Base-by-base conservation (phyloP, 257 asterid species). In the Dorcoceras hygrometricum region DNA sequence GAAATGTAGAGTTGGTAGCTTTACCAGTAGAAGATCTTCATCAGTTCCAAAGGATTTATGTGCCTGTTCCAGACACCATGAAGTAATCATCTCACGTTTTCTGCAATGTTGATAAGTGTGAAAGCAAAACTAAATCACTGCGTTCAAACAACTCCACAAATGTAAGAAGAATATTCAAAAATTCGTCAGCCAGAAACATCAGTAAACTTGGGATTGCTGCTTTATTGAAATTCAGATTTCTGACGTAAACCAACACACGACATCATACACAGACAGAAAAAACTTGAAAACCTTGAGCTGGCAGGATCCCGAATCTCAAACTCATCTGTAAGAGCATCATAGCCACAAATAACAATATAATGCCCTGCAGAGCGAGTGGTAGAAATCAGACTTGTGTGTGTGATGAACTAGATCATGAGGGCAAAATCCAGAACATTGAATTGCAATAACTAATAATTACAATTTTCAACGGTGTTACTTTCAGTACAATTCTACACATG, bases 261-360 rank as follows among this genome's bases (percentile, higher is more conserved):
- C 10, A 31, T 31, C 46, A 34, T 34, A 34, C 31, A 57, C 23
- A 48, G 36, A 59, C 23, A 69, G 65, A 54, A 20, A 70, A 54
- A 24, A 18, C 6, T 12, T 26, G 50, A 53, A 56, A 71, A 91
- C 98, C 95, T 84, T 74, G 97, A 82, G 87, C 96, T 86, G 71
- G 95, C 93, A 43, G 98, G 98, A 83, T 93, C 98, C 71, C 98
- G 95, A 74, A 93, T 88, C 90, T 93, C 98, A 82, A 93, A 93
- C 79, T 90, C 96, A 28, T 88, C 71, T 62, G 88, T 73, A 24
- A 76, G 85, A 59, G 91, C 68, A 73, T 90, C 97, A 64, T 90
- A 93, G 65, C 97, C 97, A 78, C 98, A 93, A 12, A 93, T 83
- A 61, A 93, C 87, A 43, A 93, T 73, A 65, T 89, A 90, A 70